These are phyloP conservation scores for Teunomyces cretensis DNA, from an alignment of 805 yeast species.

Conservation along the genomic window DNA sequence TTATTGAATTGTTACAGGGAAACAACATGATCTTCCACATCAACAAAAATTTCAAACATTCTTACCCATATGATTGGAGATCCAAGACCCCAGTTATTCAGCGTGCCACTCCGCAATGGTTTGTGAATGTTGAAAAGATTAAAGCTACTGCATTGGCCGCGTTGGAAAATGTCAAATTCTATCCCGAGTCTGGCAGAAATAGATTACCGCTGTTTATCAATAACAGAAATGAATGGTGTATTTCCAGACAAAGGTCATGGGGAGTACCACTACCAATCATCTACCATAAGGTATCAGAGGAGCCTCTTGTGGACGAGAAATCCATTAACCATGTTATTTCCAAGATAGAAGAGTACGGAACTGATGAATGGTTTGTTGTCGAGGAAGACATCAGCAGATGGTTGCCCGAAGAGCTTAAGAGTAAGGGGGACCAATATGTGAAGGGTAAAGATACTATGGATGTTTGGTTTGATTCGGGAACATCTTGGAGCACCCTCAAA, in stretches of 20 bases:
- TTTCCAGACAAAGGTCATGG: slow-evolving; percentile 94
- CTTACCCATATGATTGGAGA: slow-evolving; percentile 97
- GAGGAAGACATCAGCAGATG: slow-evolving; percentile 59
- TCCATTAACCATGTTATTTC: slow-evolving; percentile 58
- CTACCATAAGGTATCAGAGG: slow-evolving; percentile 56
- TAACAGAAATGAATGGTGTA: slow-evolving; percentile 94
- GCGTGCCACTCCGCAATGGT: slow-evolving; percentile 96
- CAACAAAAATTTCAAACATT: slow-evolving; percentile 61
- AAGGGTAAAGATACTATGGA: slow-evolving; percentile 94
- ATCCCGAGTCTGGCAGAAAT: slow-evolving; percentile 70
- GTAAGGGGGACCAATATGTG: slow-evolving; percentile 42
- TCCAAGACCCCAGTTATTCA: slow-evolving; percentile 93
- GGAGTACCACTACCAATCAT: slow-evolving; percentile 97
- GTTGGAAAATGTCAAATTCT: slow-evolving; percentile 62
- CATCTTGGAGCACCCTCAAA: slow-evolving; percentile 74
- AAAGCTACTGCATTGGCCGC: slow-evolving; percentile 62
- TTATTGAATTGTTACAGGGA: slow-evolving; percentile 49
- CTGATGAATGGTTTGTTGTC: slow-evolving; percentile 75
- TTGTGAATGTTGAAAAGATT: slow-evolving; percentile 77
- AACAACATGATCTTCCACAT: slow-evolving; percentile 48
- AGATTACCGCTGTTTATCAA: slow-evolving; percentile 71
- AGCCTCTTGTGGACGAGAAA: slow-evolving; percentile 57
- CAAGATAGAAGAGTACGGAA: slow-evolving; percentile 58
- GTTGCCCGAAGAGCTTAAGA: slow-evolving; percentile 60
- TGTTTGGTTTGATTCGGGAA: slow-evolving; percentile 98